These are phyloP conservation scores for Penicillium sp. DNA, from an alignment of 2,329 filamentous ascomycete genomes.

Conservation along the genomic window DNA sequence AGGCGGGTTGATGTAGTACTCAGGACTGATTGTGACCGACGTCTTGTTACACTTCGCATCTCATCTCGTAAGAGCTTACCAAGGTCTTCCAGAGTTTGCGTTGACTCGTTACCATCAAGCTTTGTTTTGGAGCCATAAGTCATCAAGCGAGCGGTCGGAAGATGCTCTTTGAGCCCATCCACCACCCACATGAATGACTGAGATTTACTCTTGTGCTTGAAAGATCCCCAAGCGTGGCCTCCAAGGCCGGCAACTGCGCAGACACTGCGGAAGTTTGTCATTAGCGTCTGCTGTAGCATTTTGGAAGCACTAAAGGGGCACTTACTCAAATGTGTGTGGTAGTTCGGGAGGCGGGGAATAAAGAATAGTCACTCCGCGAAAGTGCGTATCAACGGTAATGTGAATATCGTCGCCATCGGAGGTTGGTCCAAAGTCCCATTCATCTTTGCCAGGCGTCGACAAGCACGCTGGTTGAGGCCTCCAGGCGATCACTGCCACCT, in stretches of 20 bases:
- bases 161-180: not conserved
- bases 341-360: not conserved
- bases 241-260: conserved; percentile 2
- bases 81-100: conserved; percentile 1
- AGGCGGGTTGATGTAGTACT: not conserved
- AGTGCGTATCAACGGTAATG: conserved; percentile 2
- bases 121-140: conserved; percentile 3
- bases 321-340: conserved; percentile 1
- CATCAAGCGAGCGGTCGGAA: conserved; percentile 1
- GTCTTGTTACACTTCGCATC: not conserved
- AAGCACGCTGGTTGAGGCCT: not conserved
- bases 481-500: conserved; percentile 1
- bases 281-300: not conserved
- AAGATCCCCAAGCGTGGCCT: conserved; percentile 4
- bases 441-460: not conserved
- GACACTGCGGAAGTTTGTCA: not conserved
- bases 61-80: conserved; percentile 1
- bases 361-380: not conserved
- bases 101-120: conserved; percentile 2
- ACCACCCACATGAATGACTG: conserved; percentile 5
- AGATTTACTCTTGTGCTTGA: not conserved
- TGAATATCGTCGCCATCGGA: not conserved
- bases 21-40: not conserved
- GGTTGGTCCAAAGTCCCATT: conserved; percentile 1
- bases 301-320: not conserved